Evolutionary conservation across 1,139 yeast genomes (phyloP).

Genomic region (Nakaseomyces nivariensis): DNA sequence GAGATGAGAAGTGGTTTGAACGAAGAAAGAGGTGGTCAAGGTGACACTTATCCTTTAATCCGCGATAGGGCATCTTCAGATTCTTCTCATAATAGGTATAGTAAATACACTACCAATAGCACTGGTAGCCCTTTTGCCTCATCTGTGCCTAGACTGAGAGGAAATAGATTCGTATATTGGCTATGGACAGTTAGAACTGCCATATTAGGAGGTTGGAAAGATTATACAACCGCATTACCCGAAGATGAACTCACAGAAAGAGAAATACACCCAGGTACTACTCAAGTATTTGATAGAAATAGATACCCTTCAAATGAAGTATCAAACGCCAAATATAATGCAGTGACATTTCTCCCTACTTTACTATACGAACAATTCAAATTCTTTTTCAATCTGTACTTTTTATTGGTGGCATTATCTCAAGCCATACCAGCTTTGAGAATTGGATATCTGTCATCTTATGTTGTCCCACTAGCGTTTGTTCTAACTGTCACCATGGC

Average conservation of each 20-base stretch:
- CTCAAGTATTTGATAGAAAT: constrained; percentile 28
- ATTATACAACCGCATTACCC: constrained; percentile 14
- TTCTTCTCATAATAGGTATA: not conserved
- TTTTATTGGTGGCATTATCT: constrained; percentile 83
- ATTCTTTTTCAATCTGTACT: constrained; percentile 89
- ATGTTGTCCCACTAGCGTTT: constrained; percentile 87
- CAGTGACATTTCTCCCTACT: constrained; percentile 77
- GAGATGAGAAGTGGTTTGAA: constrained; percentile 19
- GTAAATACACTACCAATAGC: not conserved
- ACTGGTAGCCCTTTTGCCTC: not conserved
- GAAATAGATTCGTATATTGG: not conserved
- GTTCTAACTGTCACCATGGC: constrained; percentile 88
- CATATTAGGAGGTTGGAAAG: constrained; percentile 1
- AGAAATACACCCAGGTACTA: constrained; percentile 34
- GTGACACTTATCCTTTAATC: constrained; percentile 19
- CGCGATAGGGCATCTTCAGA: constrained; percentile 9
- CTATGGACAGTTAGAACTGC: not conserved
- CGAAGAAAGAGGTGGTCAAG: not conserved
- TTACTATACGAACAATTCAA: constrained; percentile 92
- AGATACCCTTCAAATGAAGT: constrained; percentile 68
- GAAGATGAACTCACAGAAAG: constrained; percentile 31
- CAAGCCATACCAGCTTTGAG: constrained; percentile 87
- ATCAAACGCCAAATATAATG: constrained; percentile 90
- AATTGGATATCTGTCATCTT: constrained; percentile 88
- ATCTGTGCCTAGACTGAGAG: not conserved